Evolutionary conservation across 2,329 filamentous ascomycete species (phyloP), one percentile per base, ranked within the genome.

Genomic region (Juglanconis juglandina): DNA sequence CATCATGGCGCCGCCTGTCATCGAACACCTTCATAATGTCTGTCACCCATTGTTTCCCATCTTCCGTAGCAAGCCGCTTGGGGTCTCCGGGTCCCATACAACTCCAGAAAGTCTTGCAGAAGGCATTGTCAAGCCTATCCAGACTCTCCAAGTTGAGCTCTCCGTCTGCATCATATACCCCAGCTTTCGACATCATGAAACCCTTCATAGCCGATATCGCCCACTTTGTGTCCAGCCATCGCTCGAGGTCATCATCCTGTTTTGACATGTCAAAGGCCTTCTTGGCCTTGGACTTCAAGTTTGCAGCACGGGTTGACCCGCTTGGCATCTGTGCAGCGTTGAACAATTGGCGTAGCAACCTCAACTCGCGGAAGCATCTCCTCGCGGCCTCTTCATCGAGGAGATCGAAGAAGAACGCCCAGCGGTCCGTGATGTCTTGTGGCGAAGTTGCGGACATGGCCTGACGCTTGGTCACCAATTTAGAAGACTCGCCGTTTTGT

Each of bases 331-430:
- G 57, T 9, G 57, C 57, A 4, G 57, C 57, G 13, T 55, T 59
- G 37, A 59, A 59, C 10, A 59, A 51, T 44, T 59, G 57, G 6
- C 57, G 57, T 24, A 59, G 44, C 42, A 59, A 51, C 32, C 51
- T 59, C 51, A 59, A 42, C 51, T 59, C 57, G 3, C 57, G 57
- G 51, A 59, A 59, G 37, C 57, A 59, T 30, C 57, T 30, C 52
- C 57, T 54, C 35, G 57, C 51, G 34, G 57, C 57, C 51, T 59
- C 51, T 35, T 59, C 57, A 30, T 59, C 57, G 6, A 59, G 57
- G 4, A 59, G 51, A 34, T 59, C 57, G 57, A 59, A 59, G 51
- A 59, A 59, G 5, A 59, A 59, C 44, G 51, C 53, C 57, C 57
- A 59, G 10, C 57, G 46, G 44, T 59, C 51, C 10, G 57, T 59